Conservation (phyloP, 2,329 filamentous ascomycete species). For the Talaromyces sp. region DNA sequence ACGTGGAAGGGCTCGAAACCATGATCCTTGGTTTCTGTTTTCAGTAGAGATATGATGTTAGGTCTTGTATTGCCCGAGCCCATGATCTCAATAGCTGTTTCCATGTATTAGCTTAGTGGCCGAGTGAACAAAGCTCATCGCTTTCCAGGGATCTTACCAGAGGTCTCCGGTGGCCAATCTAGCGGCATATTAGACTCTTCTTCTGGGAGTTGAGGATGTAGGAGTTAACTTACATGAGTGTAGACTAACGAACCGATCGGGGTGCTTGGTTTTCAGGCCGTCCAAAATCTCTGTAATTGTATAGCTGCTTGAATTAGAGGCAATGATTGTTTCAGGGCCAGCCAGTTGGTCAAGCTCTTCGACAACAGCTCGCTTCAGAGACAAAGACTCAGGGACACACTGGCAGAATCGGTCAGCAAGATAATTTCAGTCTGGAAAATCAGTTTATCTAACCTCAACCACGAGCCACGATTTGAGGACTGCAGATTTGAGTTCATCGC, state of each 20-base stretch:
- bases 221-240: slow-evolving; percentile 29
- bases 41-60: neutral
- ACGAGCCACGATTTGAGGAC: slow-evolving; percentile 29
- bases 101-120: neutral
- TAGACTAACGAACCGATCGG: slow-evolving; percentile 36
- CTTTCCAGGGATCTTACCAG: slow-evolving; percentile 16
- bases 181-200: neutral
- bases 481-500: neutral
- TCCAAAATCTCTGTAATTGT: slow-evolving; percentile 40
- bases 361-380: slow-evolving; percentile 21
- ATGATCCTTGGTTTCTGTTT: neutral
- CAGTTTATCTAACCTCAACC: slow-evolving; percentile 38
- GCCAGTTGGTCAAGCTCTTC: slow-evolving; percentile 35
- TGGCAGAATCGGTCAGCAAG: too few relatives aligned
- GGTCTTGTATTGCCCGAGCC: neutral
- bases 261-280: slow-evolving; percentile 29
- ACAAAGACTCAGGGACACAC: too few relatives aligned
- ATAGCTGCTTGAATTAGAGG: slow-evolving; percentile 46
- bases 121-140: neutral
- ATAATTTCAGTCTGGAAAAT: slow-evolving; percentile 30
- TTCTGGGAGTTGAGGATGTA: neutral
- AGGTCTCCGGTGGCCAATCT: slow-evolving; percentile 35
- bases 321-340: slow-evolving; percentile 34
- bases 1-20: neutral
- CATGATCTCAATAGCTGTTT: neutral